Percentiles rank a stretch among this genome's conserved stretches.
These are phyloP conservation scores for Sicyos edulis DNA, from an alignment of 306 rosid species.

Conservation along the genomic window DNA sequence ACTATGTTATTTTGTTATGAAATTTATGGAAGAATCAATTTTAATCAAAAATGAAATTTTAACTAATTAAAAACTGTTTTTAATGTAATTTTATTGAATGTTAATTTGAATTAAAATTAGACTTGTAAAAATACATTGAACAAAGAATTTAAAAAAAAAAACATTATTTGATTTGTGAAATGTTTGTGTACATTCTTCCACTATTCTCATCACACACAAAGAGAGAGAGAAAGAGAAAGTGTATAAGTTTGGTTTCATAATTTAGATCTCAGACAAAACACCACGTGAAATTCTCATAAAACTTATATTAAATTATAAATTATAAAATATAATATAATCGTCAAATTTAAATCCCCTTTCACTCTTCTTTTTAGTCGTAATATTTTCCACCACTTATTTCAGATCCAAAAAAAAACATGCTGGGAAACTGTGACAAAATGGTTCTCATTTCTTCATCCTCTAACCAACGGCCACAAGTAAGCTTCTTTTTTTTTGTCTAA, in stretches of 20 bases:
- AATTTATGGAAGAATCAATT: slow-evolving; percentile 29
- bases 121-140: too few relatives aligned
- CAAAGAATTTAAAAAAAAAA: too few relatives aligned
- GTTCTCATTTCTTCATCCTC: slow-evolving; percentile 43
- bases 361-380: slow-evolving; percentile 14
- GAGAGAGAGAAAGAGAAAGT: not conserved
- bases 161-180: too few relatives aligned
- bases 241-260: not conserved
- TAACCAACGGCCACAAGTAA: slow-evolving; percentile 77
- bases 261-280: not conserved
- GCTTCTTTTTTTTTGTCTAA: slow-evolving; percentile 8
- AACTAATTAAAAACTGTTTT: too few relatives aligned
- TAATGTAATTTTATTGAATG: too few relatives aligned
- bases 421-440: slow-evolving; percentile 56
- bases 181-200: slow-evolving; percentile 10
- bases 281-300: slow-evolving; percentile 40
- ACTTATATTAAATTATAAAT: too few relatives aligned
- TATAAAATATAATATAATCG: not conserved
- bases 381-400: slow-evolving; percentile 25
- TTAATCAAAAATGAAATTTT: not conserved
- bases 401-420: slow-evolving; percentile 43
- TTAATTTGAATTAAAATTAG: too few relatives aligned
- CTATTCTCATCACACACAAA: slow-evolving; percentile 27
- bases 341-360: slow-evolving; percentile 5
- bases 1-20: too few relatives aligned